Evolutionary conservation across 441 rosid genomes (phyloP).

Genomic region (Gossypium armourianum): DNA sequence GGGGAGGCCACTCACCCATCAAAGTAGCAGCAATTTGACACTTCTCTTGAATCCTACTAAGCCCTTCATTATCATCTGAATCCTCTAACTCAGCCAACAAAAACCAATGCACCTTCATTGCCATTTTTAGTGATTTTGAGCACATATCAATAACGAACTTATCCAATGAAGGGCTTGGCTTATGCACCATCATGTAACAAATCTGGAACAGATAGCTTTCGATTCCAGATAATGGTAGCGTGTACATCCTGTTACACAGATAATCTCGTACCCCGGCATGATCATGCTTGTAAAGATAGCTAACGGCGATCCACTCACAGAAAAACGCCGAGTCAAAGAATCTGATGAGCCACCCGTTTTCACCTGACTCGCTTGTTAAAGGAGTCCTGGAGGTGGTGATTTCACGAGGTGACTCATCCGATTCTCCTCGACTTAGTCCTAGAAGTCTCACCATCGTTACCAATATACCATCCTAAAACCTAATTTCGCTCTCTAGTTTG

Average conservation of each 20-base stretch:
- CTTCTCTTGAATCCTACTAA: conserved; percentile 87
- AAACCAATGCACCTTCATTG: conserved; percentile 94
- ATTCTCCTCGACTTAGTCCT: conserved; percentile 63
- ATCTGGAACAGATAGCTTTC: conserved; percentile 91
- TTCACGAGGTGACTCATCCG: conserved; percentile 80
- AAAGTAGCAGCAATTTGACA: conserved; percentile 92
- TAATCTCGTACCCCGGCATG: conserved; percentile 88
- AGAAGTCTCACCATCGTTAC: conserved; percentile 62
- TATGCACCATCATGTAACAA: conserved; percentile 85
- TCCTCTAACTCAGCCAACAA: conserved; percentile 92
- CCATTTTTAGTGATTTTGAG: conserved; percentile 70
- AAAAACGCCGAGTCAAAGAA: conserved; percentile 92
- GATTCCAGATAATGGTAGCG: conserved; percentile 72
- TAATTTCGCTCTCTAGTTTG: conserved; percentile 15
- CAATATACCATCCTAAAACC: conserved; percentile 35
- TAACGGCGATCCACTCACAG: conserved; percentile 99
- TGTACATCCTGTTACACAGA: conserved; percentile 93
- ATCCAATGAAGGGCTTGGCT: conserved; percentile 94
- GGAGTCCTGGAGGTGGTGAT: conserved; percentile 48
- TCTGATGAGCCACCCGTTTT: conserved; percentile 92
- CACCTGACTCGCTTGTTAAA: conserved; percentile 61
- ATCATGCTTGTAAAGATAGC: conserved; percentile 92
- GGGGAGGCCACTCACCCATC: conserved; percentile 90
- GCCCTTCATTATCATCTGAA: conserved; percentile 87
- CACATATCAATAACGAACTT: conserved; percentile 91